Evolutionary conservation across 208 protist species (phyloP), one percentile per base, ranked within the genome.

Genomic region (Leishmania braziliensis): DNA sequence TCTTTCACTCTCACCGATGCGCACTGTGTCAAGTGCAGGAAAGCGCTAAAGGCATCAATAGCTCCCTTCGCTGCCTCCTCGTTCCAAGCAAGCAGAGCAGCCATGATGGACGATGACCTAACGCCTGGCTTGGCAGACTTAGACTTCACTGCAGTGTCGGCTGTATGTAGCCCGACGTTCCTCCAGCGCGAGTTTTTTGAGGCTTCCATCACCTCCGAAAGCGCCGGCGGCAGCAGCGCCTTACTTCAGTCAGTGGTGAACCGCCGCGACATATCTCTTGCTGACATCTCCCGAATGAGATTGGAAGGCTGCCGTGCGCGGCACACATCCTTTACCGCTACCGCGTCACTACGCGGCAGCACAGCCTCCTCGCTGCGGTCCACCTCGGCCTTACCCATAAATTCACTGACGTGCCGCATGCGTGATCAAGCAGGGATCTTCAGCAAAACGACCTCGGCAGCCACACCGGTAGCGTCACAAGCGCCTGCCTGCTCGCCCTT

Each of bases 281-380:
- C 56, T 5, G 85, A 90, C 56, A 73, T 89, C 43, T 92, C 86
- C 2, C 83, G 63, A 54, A 89, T 92, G 89, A 79, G 86, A 0
- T 75, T 85, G 16, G 84, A 89, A 10, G 86, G 89, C 50, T 90
- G 84, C 75, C 84, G 86, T 33, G 81, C 75, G n/a, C 83, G 78
- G 46, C 75, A 77, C 50, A 69, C 65, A 39, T 48, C 62, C 20
- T 56, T 80, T 43, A 63, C 69, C 26, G 68, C 60, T 14, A 68
- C 29, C 29, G 6, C 77, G 9, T 81, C 82, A 12, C 63, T 33
- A n/a, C 60, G 36, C 20, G 77, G 46, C 8, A 77, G 71, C 53
- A 8, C 75, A 29, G 76, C 76, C 29, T 79, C 76, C 12, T 71
- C 76, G 39, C 43, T 58, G 76, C 62, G 48, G n/a, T 78, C 56